Evolutionary conservation across 1,284 basidiomycete genomes (phyloP), one percentile per base, ranked within the genome.

Genomic region (Sporisorium scitamineum): DNA sequence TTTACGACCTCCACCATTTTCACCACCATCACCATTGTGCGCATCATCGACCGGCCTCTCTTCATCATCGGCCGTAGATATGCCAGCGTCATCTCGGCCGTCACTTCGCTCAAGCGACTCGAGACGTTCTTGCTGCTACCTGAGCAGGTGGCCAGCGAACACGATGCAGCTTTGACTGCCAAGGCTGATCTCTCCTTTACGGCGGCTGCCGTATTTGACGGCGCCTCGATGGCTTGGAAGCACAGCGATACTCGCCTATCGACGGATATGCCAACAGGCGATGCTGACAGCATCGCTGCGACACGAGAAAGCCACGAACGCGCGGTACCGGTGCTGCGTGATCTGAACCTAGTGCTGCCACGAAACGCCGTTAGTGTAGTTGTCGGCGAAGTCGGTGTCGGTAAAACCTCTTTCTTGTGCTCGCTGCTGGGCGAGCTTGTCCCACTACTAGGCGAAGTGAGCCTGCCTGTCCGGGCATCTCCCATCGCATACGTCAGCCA

Each of bases 1-100:
- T 77, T 80, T 53, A 74, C 39, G 5, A 63, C 73, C 5, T 57
- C 50, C 13, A 67, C 54, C 24, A 61, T 81, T n/a, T 78, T 81
- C 56, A 79, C 80, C 1, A 56, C 68, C 10, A 69, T 81, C 37
- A 75, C 76, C 16, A 64, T 72, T 14, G 13, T 81, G 14, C 52
- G 32, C n/a, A 58, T 81, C n/a, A 54, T 81, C 20, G 66, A 72
- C 5, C 29, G 50, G 18, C 80, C 80, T 4, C 54, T 80, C 13
- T 54, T 79, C 14, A 58, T 61, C 37, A 62, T 81, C n/a, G 75
- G 76, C 0, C 70, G 74, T 34, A 29, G 64, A 1, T 75, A 67
- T 37, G 77, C 67, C 9, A 53, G 39, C 27, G 57, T 80, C 47
- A 37, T 80, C 24, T 59, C 74, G 9, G 77, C 79, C 7, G 34